Base-by-base conservation (phyloP, 257 asterid species). In the Solanum infundibuliforme region DNA sequence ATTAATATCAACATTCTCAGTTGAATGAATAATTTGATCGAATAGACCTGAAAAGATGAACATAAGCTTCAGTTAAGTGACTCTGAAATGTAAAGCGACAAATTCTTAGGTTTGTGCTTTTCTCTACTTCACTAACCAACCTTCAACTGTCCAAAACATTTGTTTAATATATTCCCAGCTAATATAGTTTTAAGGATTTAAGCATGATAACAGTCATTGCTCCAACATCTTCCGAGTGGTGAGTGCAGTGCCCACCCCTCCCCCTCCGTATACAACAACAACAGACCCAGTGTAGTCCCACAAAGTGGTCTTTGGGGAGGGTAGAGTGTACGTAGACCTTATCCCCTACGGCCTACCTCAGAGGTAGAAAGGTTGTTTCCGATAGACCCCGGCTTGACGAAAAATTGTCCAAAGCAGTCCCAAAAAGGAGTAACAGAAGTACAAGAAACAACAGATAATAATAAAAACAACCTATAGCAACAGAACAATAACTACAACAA, bases 11-110 rank as follows among this genome's bases (percentile, higher is more conserved):
- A 97, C 97, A 90, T 94, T 91, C 89, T 95, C 99, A 8, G 94
- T 89, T 27, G 99, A 95, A 93, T 97, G 99, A 89, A 97, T 94
- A 75, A 95, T 95, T 90, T 95, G 99, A 93, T 97, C 99, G 88
- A 95, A 97, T 88, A 97, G 96, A 91, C 98, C 99, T 96, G 95
- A 87, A 87, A 91, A 74, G 36, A 87, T 3, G 23, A 27, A 83
- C n/a, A 18, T 69, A 38, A 85, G 12, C 43, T 85, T 91, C 87
- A 88, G 9, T 21, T 86, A 87, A 69, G 58, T 74, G 34, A 87
- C 88, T 68, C 7, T 5, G 84, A 72, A 32, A 46, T 62, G 48
- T 20, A 87, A 46, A 84, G 27, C 11, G 12, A 48, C 38, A 36
- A 14, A 79, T 25, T 29, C 71, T 73, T 38, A 86, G 65, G 41